Percentiles rank a stretch among this genome's conserved stretches.
These are phyloP conservation scores for Thraustotheca clavata DNA, from an alignment of 352 stramenopile genomes.

Conservation along the genomic window DNA sequence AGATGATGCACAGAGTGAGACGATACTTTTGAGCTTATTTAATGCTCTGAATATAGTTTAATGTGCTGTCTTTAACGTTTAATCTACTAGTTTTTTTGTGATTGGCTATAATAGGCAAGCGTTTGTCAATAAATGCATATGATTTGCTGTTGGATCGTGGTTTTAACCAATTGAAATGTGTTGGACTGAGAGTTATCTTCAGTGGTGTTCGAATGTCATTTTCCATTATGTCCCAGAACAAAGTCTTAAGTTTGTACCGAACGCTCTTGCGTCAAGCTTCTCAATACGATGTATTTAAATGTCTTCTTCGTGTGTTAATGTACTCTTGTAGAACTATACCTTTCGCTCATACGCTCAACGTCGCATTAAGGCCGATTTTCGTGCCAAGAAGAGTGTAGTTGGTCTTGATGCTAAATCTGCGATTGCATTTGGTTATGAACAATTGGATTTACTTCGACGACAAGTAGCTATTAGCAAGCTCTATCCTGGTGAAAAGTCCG, in stretches of 20 bases:
- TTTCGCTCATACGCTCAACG: conserved; percentile 15
- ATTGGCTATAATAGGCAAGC: background rate
- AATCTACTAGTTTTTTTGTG: too few relatives aligned
- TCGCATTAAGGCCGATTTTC: conserved; percentile 19
- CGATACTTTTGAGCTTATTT: too few relatives aligned
- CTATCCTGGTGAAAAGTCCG: conserved; percentile 20
- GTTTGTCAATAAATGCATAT: too few relatives aligned
- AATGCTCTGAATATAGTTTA: too few relatives aligned
- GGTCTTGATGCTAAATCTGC: background rate
- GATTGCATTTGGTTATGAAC: conserved; percentile 10
- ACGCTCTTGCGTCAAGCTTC: conserved; percentile 6
- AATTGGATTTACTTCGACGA: conserved; percentile 8
- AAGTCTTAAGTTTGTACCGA: conserved; percentile 16
- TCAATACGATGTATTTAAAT: conserved; percentile 7
- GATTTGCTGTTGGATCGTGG: too few relatives aligned
- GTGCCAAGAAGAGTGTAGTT: background rate
- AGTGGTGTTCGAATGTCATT: background rate
- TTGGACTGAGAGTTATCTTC: background rate
- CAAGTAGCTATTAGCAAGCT: conserved; percentile 21
- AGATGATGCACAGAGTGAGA: too few relatives aligned
- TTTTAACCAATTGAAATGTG: background rate
- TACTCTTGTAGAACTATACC: conserved; percentile 16
- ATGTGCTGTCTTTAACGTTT: too few relatives aligned
- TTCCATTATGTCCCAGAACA: background rate
- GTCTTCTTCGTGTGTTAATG: background rate